Base-by-base conservation (phyloP, 345 rosid genomes). In the Barbarea vulgaris region DNA sequence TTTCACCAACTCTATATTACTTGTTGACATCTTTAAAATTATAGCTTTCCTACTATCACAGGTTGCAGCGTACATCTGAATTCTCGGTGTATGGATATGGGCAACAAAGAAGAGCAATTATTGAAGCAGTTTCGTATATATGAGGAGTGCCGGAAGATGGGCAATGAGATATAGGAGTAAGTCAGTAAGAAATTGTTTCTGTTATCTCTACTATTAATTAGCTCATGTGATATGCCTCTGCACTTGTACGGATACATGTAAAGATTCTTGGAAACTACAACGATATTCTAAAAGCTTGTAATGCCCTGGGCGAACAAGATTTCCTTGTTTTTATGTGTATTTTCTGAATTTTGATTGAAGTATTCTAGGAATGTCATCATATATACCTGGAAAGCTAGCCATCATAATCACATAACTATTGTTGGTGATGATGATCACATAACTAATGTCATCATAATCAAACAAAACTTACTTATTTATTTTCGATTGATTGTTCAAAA, bases 391-490 rank as follows among this genome's bases (percentile, higher is more conserved):
- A 88, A 85, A n/a, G n/a, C n/a, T n/a, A 81, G 91, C 91, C 64
- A 84, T 91, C 74, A 91, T 83, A 83, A 86, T 75, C 74, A 30
- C 70, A 80, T 93, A 73, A 93, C 97, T 27, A 75, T 93, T 69
- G 90, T 93, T 69, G 97, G 97, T 46, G 98, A 93, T 83, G 98
- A 93, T 81, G 98, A 93, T 83, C 98, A 93, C 91, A 97, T 89
- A 13, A 51, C 63, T 39, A 67, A 3, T 72, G 56, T 54, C n/a
- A n/a, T n/a, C n/a, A n/a, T n/a, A n/a, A n/a, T 6, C 12, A 28
- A 15, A 51, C 30, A 48, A 52, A 51, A 41, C 31, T 59, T n/a
- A n/a, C n/a, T n/a, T 31, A 58, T 27, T 41, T 25, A 30, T 8
- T 25, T 44, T 59, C 27, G 9, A 37, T 61, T 67, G 53, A 59